phyloP scores from a whole-genome alignment of 345 rosid genomes.

The Streptanthus diversifolius region DNA sequence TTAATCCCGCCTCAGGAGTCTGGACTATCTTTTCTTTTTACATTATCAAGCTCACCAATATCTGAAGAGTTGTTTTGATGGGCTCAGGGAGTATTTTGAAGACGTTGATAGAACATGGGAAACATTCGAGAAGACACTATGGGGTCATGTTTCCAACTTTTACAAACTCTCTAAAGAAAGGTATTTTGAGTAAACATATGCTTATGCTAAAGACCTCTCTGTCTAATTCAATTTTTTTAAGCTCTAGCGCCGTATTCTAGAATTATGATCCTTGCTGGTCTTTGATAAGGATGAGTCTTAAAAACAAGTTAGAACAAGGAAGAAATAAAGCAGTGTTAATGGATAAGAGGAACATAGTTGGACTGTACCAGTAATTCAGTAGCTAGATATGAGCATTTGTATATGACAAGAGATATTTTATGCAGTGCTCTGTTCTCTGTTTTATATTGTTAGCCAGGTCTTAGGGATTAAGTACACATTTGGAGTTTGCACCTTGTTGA shows the following conservation, averaged over 20 bases:
- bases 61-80: constrained; percentile 18
- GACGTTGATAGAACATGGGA: constrained; percentile 97
- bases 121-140: constrained; percentile 92
- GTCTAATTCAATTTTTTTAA: not conserved
- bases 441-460: not conserved
- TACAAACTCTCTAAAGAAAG: constrained; percentile 94
- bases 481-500: not conserved
- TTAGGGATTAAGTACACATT: not conserved
- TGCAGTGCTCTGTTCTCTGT: not conserved
- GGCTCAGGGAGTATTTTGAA: constrained; percentile 89
- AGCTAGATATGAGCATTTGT: not conserved
- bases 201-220: constrained; percentile 9
- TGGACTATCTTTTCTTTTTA: constrained; percentile 13
- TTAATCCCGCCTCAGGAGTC: not conserved
- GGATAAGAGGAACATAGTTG: not conserved
- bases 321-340: not conserved
- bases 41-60: not conserved
- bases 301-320: not conserved
- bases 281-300: constrained; percentile 1
- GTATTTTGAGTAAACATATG: constrained; percentile 39
- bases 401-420: not conserved
- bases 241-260: not conserved
- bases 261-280: constrained; percentile 5
- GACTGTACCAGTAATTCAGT: not conserved
- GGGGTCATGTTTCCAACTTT: constrained; percentile 82